A percentile compares a stretch with the other conserved stretches of the same genome.
Conservation (phyloP, 345 rosid species). For the Eucalyptus brandiana region DNA sequence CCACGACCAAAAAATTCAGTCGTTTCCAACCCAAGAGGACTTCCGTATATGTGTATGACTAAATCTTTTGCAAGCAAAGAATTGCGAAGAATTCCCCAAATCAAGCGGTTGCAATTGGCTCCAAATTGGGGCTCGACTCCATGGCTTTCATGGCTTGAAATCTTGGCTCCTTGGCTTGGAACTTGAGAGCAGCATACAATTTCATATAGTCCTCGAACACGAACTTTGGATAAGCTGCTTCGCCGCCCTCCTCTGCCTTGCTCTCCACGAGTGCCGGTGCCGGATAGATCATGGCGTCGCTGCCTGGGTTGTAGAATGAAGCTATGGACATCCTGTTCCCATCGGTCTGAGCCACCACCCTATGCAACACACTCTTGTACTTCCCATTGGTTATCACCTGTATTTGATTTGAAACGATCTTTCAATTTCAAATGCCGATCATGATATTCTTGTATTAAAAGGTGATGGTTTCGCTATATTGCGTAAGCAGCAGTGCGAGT, state of each 20-base stretch:
- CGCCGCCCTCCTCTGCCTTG: too few relatives aligned
- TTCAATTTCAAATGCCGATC: too few relatives aligned
- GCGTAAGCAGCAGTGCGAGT: background rate
- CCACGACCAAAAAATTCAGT: background rate
- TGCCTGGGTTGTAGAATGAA: background rate
- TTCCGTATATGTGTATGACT: background rate
- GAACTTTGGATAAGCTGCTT: too few relatives aligned
- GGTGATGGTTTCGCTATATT: background rate
- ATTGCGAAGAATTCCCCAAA: background rate
- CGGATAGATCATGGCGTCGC: too few relatives aligned
- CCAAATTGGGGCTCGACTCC: constrained; percentile 2
- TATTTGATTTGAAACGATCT: background rate
- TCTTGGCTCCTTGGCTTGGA: too few relatives aligned
- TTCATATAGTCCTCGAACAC: too few relatives aligned
- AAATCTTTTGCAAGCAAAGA: background rate
- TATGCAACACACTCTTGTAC: constrained; percentile 83
- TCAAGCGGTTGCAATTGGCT: constrained; percentile 25
- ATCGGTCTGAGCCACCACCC: constrained; percentile 69
- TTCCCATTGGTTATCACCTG: constrained; percentile 91
- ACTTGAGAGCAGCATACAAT: too few relatives aligned
- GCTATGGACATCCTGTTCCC: constrained; percentile 88
- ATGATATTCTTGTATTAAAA: background rate
- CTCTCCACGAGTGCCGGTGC: too few relatives aligned
- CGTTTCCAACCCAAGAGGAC: background rate
- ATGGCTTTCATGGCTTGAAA: constrained; percentile 33